Evolutionary conservation across 257 asterid species (phyloP), one percentile per base, ranked within the genome.

Genomic region (Lycium ferocissimum): DNA sequence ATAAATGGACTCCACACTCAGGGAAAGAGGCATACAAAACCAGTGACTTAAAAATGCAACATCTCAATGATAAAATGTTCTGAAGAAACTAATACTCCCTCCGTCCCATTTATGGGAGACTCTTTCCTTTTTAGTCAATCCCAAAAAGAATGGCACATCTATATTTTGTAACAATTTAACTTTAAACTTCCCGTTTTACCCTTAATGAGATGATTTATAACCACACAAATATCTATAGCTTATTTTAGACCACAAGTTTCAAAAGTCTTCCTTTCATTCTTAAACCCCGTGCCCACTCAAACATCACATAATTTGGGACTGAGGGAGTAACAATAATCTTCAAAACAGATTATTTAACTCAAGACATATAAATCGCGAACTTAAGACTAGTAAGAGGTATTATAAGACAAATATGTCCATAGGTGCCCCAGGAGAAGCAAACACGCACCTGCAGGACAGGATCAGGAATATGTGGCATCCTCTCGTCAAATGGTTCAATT

Each of bases 391-490:
- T 13, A 12, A 49, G 79, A 82, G 26, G 13, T 2, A 9, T 61
- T 63, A 71, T 85, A 35, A 43, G 63, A 61, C 40, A 51, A 75
- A 22, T 53, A 51, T 6, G 63, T 26, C 45, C 72, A 66, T 6
- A 66, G n/a, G 40, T 33, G 18, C 10, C 9, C 43, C 63, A 14
- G 37, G 14, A 26, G 26, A 33, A 76, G 82, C 22, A 59, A 33
- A 72, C 67, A 62, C 86, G 84, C 15, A 96, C 99, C 99, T 95
- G 99, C 67, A 97, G 94, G 33, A 97, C 98, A 83, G 99, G 99
- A 85, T 97, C 99, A 51, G 98, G 99, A 84, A 93, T 94, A 85
- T 95, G 97, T 22, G 98, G 98, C 99, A 97, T 97, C 86, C 99
- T 92, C 87, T 97, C 99, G 81, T 97, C 99, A 87, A 87, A 90